Conservation (phyloP, 495 filamentous ascomycete genomes). For the Xylaria acuta region DNA sequence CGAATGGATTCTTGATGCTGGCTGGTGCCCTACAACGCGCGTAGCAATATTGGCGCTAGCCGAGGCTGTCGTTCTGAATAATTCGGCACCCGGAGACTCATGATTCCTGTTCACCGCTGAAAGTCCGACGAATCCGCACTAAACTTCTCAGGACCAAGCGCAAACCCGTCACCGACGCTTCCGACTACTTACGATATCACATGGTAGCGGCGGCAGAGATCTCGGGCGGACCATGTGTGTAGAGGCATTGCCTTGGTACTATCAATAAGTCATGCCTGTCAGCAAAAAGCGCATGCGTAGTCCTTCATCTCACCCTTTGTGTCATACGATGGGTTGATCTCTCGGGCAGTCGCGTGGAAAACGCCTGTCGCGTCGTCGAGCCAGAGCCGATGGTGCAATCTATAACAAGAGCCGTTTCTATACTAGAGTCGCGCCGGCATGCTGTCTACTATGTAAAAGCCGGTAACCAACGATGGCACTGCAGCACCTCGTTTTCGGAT, state of each 20-base stretch:
- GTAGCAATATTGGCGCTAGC: not conserved
- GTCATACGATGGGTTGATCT: slow-evolving; percentile 17
- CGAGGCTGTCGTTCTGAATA: slow-evolving; percentile 1
- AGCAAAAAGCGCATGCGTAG: not conserved
- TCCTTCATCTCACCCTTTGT: not conserved
- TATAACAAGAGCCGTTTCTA: not conserved
- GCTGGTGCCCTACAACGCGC: not conserved
- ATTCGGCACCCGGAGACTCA: slow-evolving; percentile 4
- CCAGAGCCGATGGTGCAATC: not conserved
- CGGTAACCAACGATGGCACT: not conserved
- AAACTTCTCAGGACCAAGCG: not conserved
- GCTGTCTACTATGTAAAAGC: not conserved
- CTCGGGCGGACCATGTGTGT: not conserved
- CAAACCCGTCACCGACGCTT: slow-evolving; percentile 11
- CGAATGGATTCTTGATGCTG: not conserved
- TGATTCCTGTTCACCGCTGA: not conserved
- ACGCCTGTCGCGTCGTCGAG: not conserved
- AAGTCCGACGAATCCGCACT: not conserved
- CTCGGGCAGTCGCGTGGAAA: not conserved
- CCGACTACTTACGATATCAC: slow-evolving; percentile 1
- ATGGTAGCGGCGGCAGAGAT: slow-evolving; percentile 2
- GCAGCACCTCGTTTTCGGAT: slow-evolving; percentile 21
- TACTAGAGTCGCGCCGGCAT: not conserved
- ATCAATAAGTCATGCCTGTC: slow-evolving; percentile 7
- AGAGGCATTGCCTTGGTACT: not conserved